These are phyloP conservation scores for Leishmania tropica DNA, from an alignment of 208 protist genomes.

Conservation along the genomic window DNA sequence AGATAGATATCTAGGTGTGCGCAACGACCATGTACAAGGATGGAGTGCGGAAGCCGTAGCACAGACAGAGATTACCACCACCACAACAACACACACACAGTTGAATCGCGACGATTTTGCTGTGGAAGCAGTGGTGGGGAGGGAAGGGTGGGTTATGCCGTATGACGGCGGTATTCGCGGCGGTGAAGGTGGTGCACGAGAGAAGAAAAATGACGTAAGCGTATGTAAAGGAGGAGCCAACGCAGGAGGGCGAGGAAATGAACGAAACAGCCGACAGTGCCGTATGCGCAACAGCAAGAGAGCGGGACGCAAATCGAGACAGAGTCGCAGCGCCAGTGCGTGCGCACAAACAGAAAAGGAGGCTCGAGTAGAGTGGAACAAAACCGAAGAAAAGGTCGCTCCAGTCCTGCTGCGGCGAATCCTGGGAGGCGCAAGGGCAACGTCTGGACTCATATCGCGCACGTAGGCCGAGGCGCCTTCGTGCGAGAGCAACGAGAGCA, in stretches of 20 bases:
- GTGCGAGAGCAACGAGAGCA: background rate
- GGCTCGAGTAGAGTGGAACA: background rate
- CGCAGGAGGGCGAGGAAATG: background rate
- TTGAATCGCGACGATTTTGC: background rate
- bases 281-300: background rate
- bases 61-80: too few relatives aligned
- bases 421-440: background rate
- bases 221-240: background rate
- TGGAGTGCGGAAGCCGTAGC: background rate
- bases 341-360: background rate
- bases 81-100: background rate
- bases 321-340: background rate
- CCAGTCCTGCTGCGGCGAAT: background rate
- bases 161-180: background rate
- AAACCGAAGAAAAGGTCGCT: background rate
- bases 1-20: background rate
- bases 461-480: background rate
- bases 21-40: background rate
- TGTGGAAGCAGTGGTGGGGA: background rate
- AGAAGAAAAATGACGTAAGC: background rate
- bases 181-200: background rate
- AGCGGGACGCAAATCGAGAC: background rate
- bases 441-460: background rate
- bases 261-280: background rate
- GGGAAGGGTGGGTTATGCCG: background rate